phyloP scores from a whole-genome alignment of 2,329 filamentous ascomycete genomes.

The Pseudophaeomoniella oleicola region DNA sequence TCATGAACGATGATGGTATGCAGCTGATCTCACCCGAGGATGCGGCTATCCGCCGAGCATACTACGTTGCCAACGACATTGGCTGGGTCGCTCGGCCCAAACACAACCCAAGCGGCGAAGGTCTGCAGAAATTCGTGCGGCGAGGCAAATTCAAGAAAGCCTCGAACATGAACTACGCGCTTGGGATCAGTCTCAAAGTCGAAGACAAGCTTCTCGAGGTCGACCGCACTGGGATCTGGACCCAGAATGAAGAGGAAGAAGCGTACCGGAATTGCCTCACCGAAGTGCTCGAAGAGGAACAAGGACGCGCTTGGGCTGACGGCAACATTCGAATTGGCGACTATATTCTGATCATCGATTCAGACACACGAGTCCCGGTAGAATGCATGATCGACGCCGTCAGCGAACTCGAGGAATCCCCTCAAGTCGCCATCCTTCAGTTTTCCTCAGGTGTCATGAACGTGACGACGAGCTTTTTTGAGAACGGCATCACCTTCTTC shows the following conservation, averaged over 20 bases:
- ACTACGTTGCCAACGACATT: conserved; percentile 32
- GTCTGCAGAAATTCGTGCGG: conserved; percentile 13
- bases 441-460: conserved; percentile 63
- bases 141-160: conserved; percentile 57
- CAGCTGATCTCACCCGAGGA: conserved; percentile 22
- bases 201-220: conserved; percentile 38
- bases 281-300: conserved; percentile 37
- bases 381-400: conserved; percentile 55
- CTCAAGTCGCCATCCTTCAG: conserved; percentile 56
- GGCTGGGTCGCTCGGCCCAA: conserved; percentile 34
- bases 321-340: conserved; percentile 77
- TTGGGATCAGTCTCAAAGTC: conserved; percentile 45
- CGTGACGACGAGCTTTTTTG: conserved; percentile 55
- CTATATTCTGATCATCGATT: conserved; percentile 57
- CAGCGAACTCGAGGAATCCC: conserved; percentile 54
- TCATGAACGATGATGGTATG: conserved; percentile 20
- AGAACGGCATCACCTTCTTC: conserved; percentile 64
- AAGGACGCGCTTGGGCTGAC: conserved; percentile 39
- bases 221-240: conserved; percentile 17
- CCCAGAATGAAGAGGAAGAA: conserved; percentile 25
- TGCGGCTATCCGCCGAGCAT: conserved; percentile 26
- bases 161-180: conserved; percentile 59
- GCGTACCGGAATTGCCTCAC: conserved; percentile 13
- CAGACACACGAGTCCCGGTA: conserved; percentile 51
- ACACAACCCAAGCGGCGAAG: conserved; percentile 15